phyloP scores from a whole-genome alignment of 73 alveolate species.

The Effrenium voratum region DNA sequence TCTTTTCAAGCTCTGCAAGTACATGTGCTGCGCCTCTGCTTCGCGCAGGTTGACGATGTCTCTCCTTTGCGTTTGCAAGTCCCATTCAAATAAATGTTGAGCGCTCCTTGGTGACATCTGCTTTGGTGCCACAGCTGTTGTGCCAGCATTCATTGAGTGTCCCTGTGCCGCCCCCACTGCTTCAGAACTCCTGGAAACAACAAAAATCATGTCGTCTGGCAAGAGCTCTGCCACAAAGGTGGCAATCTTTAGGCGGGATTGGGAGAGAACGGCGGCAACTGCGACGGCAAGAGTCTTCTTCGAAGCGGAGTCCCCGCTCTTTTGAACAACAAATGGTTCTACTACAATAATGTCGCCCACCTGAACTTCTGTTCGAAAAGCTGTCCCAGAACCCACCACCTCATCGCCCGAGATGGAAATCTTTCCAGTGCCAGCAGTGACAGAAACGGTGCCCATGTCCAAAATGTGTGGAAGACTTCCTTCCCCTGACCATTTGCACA shows the following conservation, averaged over 20 bases:
- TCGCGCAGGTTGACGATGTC: slow-evolving; percentile 66
- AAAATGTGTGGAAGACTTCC: slow-evolving; percentile 78
- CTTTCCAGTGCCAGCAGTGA: slow-evolving; percentile 69
- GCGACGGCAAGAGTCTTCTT: slow-evolving; percentile 56
- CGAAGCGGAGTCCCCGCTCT: slow-evolving; percentile 24
- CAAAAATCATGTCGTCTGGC: slow-evolving; percentile 18
- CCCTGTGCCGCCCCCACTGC: neutral
- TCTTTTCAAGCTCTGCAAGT: slow-evolving; percentile 16
- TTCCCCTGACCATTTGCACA: slow-evolving; percentile 58
- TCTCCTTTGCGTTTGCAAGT: slow-evolving; percentile 42
- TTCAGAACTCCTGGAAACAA: slow-evolving; percentile 16
- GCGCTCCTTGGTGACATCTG: slow-evolving; percentile 60
- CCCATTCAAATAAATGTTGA: slow-evolving; percentile 62
- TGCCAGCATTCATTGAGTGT: slow-evolving; percentile 1
- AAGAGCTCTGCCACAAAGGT: neutral
- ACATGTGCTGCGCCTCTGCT: slow-evolving; percentile 27
- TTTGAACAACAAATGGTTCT: slow-evolving; percentile 46
- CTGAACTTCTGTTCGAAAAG: slow-evolving; percentile 58
- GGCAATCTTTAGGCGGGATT: slow-evolving; percentile 1
- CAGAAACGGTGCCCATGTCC: slow-evolving; percentile 44
- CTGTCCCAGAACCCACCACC: slow-evolving; percentile 69
- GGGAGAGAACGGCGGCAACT: slow-evolving; percentile 47
- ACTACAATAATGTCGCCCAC: slow-evolving; percentile 47
- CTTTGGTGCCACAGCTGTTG: slow-evolving; percentile 31
- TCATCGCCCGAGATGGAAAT: slow-evolving; percentile 31